Conservation (phyloP, 352 stramenopile genomes). For the Globisporangium parvum region DNA sequence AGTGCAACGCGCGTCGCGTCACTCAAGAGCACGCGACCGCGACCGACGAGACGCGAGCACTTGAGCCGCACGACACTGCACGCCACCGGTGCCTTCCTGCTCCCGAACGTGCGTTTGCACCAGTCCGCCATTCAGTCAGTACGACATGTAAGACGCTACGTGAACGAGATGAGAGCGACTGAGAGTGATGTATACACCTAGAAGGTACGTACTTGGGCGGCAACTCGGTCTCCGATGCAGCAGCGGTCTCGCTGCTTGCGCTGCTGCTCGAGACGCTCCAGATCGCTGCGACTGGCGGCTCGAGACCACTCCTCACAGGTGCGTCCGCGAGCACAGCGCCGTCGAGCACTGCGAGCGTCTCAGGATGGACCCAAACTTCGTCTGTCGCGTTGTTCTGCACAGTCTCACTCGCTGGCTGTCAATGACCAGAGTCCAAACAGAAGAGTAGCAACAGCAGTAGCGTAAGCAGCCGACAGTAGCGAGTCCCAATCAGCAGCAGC, state of each 20-base stretch:
- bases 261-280: conserved; percentile 20
- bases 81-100: conserved; percentile 9
- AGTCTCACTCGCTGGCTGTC: neutral
- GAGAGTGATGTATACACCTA: no score
- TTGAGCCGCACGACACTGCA: conserved; percentile 40
- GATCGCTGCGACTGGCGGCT: conserved; percentile 31
- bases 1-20: conserved; percentile 13
- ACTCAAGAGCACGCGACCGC: conserved; percentile 34
- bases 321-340: conserved; percentile 32
- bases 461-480: no score
- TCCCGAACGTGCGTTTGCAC: neutral
- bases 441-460: neutral
- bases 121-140: neutral
- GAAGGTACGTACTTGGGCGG: neutral
- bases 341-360: conserved; percentile 53
- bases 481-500: no score
- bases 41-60: conserved; percentile 25
- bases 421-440: neutral
- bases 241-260: neutral
- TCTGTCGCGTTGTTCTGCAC: conserved; percentile 29
- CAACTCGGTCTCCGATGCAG: neutral
- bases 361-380: conserved; percentile 65
- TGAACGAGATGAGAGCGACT: no score
- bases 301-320: conserved; percentile 15
- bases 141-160: neutral